These are phyloP conservation scores for Cutaneotrichosporon sp. DNA, from an alignment of 1,284 basidiomycete species.

Conservation along the genomic window DNA sequence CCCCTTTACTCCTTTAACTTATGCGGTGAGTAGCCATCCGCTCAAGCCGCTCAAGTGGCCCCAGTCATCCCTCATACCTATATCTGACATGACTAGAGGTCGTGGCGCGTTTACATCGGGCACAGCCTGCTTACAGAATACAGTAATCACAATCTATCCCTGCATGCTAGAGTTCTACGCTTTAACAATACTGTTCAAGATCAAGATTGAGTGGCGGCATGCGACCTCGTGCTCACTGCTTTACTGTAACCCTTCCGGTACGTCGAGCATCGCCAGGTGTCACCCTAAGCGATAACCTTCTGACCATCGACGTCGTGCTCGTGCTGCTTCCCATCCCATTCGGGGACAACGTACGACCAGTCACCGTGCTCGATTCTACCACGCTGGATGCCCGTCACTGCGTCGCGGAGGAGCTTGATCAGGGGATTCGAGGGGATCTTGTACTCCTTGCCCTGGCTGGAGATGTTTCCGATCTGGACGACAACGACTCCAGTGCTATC, in stretches of 20 bases:
- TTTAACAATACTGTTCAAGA: too few species aligned
- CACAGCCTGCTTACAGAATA: not conserved
- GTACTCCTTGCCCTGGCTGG: constrained; percentile 35
- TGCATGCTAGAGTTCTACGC: not conserved
- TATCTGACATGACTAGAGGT: too few species aligned
- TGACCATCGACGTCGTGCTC: constrained; percentile 28
- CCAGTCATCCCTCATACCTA: too few species aligned
- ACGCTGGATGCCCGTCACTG: constrained; percentile 45
- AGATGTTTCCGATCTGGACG: constrained; percentile 40
- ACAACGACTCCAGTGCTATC: constrained; percentile 47
- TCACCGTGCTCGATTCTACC: constrained; percentile 39
- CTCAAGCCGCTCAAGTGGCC: too few species aligned
- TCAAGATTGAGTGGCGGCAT: too few species aligned
- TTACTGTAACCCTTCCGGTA: too few species aligned
- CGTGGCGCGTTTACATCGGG: not conserved
- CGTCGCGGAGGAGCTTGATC: constrained; percentile 43
- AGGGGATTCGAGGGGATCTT: constrained; percentile 42
- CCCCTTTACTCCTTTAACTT: not conserved
- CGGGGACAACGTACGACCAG: constrained; percentile 46
- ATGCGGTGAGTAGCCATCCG: not conserved
- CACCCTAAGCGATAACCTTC: constrained; percentile 14
- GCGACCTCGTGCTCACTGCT: not conserved
- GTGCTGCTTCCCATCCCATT: constrained; percentile 31
- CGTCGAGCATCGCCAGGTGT: too few species aligned
- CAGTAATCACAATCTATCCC: not conserved